Base-by-base conservation (phyloP, 1,284 basidiomycete species). In the Trichosporon coremiiforme region DNA sequence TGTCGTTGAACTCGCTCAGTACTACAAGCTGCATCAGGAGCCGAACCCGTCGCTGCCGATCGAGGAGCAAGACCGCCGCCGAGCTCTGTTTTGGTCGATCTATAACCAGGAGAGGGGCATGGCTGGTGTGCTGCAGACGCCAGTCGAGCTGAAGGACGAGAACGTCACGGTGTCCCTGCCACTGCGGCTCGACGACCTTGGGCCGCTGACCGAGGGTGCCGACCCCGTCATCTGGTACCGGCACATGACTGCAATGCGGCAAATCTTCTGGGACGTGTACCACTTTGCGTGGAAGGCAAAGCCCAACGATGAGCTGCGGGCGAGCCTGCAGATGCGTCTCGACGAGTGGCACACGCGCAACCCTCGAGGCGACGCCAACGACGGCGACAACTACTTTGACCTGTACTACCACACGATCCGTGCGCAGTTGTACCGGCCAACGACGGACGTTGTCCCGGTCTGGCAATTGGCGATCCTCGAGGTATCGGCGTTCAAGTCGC, bases 401-500 rank as follows among this genome's bases (percentile, higher is more conserved):
- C 66, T 67, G 31, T 70, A 70, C 64, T 70, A 67, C 41, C 63
- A 70, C 64, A 35, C 64, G 8, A 47, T 68, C 17, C 63, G 62
- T 3, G 66, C 66, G 6, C 64, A 50, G 50, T 31, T 70, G 55
- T 67, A 67, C 38, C 66, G 69, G 2, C 69, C 69, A 15, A 50
- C 33, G 12, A 22, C n/a, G 2, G 57, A 62, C 9, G 57, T 62
- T 8, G 57, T 62, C 17, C 57, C 57, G 31, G 57, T 62, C 31
- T 62, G 57, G 57, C 57, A 62, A 17, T 38, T 57, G 17, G 25
- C 35, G 17, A 60, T 67, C 38, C 57, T 70, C 10, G 55, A 67
- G 29, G 66, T 67, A 41, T 62, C 64, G 13, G 69, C 69, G 9
- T 60, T 55, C 1, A 62, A 25, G 55, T 55, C 66, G 2, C 55